Base-by-base conservation (phyloP, 768 basidiomycete species). In the Termitomyces sp. region DNA sequence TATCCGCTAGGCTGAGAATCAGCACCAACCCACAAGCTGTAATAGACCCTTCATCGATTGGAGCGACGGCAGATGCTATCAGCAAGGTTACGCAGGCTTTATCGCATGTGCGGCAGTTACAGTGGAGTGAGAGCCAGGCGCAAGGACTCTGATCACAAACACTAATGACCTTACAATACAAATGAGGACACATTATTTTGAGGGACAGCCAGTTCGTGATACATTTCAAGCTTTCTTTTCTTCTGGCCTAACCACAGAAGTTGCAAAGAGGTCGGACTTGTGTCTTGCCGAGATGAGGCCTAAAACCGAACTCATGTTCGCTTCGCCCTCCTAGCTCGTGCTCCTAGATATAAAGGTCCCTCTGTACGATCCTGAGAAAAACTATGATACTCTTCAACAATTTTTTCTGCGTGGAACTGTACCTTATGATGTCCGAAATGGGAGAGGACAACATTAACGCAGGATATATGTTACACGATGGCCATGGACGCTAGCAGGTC, bases 1-100 rank as follows among this genome's bases (percentile, higher is more conserved):
- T 90, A 31, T 81, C 86, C 3, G 65, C 76, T 29, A 79, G 80
- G 65, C 68, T 90, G 48, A 68, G 71, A 29, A 60, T 70, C 12
- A 68, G 83, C n/a, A 75, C 82, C 5, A 65, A 70, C n/a, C 68
- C 67, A 32, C 63, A 70, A 9, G 60, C 61, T 38, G 54, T 75
- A 19, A 42, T 75, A 52, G 86, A 90, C 64, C 74, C 77, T 32
- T 50, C 64, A 23, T 72, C 78, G 5, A 80, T 92, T 48, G 80
- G 77, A 40, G 69, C 73, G 45, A 82, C 81, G 16, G 87, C 89
- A n/a, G 87, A 90, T 60, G 81, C 86, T 1, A 86, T 92, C 31
- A 69, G 73, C 42, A 89, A 88, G 66, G 82, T 87, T 8, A 76
- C 82, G 1, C 77, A 81, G 57, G 87, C 89, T 6, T 71, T 90